phyloP scores from a whole-genome alignment of 352 stramenopile species.

The Phytophthora foliorum region DNA sequence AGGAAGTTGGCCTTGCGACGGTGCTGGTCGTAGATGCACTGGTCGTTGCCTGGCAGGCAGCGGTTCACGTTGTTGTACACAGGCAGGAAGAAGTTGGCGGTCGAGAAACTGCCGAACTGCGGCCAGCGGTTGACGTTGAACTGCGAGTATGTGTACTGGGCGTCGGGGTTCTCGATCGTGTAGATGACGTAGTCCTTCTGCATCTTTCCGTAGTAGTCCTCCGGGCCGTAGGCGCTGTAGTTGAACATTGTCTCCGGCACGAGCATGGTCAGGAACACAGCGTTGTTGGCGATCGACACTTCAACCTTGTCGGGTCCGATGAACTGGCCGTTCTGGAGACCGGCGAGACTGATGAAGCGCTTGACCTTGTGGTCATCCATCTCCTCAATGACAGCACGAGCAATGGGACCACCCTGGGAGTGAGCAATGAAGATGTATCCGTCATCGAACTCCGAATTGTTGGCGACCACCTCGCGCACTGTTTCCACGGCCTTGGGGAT shows the following conservation, averaged over 20 bases:
- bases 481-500: constrained; percentile 38
- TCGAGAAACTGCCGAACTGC: constrained; percentile 32
- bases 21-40: constrained; percentile 35
- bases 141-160: constrained; percentile 34
- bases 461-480: constrained; percentile 33
- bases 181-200: constrained; percentile 47
- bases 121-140: constrained; percentile 46
- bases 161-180: constrained; percentile 26
- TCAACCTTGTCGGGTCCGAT: constrained; percentile 40
- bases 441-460: constrained; percentile 36
- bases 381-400: constrained; percentile 48
- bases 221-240: constrained; percentile 18
- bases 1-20: constrained; percentile 52
- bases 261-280: constrained; percentile 8
- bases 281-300: constrained; percentile 15
- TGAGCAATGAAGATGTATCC: constrained; percentile 61
- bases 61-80: constrained; percentile 48
- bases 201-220: constrained; percentile 34
- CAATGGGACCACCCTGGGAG: constrained; percentile 45
- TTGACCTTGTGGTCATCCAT: constrained; percentile 58
- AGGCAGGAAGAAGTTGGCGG: constrained; percentile 45
- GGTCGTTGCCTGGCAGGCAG: constrained; percentile 22
- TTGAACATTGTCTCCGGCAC: constrained; percentile 37
- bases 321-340: constrained; percentile 55
- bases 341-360: constrained; percentile 51